phyloP scores from a whole-genome alignment of 495 filamentous ascomycete species.

The Cercophora scortea region DNA sequence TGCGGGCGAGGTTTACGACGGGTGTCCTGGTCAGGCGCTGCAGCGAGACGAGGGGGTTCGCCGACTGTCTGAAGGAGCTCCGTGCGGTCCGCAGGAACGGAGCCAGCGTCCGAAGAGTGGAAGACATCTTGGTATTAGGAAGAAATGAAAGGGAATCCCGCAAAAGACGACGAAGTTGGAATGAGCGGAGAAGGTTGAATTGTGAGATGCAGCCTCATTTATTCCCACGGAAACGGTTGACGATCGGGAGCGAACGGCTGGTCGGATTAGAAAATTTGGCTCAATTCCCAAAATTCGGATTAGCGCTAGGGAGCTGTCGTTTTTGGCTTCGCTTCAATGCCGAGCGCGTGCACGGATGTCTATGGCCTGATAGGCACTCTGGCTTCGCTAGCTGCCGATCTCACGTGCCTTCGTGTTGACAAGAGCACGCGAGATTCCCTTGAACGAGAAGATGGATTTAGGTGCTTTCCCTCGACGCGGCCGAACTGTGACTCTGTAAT shows the following conservation, averaged over 20 bases:
- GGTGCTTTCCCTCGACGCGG: too few relatives aligned
- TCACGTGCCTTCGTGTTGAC: neutral
- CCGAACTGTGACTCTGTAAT: too few relatives aligned
- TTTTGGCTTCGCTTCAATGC: neutral
- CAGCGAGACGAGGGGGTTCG: constrained; percentile 56
- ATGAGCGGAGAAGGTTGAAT: constrained; percentile 17
- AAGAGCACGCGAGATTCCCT: too few relatives aligned
- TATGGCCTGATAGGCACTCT: neutral
- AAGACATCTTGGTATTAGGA: constrained; percentile 46
- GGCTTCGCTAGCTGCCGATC: neutral
- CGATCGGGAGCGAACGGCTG: neutral
- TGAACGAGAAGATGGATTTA: too few relatives aligned
- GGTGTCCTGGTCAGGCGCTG: constrained; percentile 57
- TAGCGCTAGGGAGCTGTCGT: neutral
- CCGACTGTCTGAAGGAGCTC: constrained; percentile 52
- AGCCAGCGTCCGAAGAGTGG: constrained; percentile 55
- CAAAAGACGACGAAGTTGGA: constrained; percentile 18
- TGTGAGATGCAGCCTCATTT: constrained; percentile 1
- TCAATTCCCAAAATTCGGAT: constrained; percentile 1
- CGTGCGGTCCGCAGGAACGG: constrained; percentile 64
- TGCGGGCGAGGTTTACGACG: constrained; percentile 58
- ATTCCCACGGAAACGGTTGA: neutral
- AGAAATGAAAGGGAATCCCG: neutral
- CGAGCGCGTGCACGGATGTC: neutral
- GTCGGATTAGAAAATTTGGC: neutral